Evolutionary conservation across 805 yeast genomes (phyloP).

Genomic region (Osmozyma mogii): DNA sequence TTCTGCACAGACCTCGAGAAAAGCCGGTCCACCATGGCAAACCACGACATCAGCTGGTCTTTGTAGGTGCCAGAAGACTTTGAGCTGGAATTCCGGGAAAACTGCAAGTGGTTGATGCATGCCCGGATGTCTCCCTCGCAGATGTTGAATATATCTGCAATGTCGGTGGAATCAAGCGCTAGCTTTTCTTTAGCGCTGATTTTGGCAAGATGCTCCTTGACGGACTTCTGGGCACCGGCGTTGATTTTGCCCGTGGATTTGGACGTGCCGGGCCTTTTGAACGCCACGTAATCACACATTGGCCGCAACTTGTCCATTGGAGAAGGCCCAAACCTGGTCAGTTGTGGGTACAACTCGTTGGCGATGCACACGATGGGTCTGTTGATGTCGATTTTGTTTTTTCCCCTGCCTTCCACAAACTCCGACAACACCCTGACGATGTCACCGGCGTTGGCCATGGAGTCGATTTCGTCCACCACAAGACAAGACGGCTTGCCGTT

Average conservation of each 20-base stretch:
- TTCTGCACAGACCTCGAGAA: constrained; percentile 46
- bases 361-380: constrained; percentile 92
- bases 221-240: constrained; percentile 22
- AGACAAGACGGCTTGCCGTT: constrained; percentile 73
- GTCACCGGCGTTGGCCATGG: constrained; percentile 28
- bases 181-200: constrained; percentile 48
- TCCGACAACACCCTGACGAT: constrained; percentile 47
- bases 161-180: constrained; percentile 36
- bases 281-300: constrained; percentile 61
- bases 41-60: constrained; percentile 65
- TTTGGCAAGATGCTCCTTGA: constrained; percentile 37
- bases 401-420: constrained; percentile 29
- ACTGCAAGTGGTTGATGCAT: constrained; percentile 77
- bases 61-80: constrained; percentile 28
- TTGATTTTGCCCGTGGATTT: constrained; percentile 33
- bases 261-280: constrained; percentile 49
- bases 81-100: constrained; percentile 22
- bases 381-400: constrained; percentile 32
- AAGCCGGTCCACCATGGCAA: constrained; percentile 48
- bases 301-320: constrained; percentile 70
- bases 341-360: constrained; percentile 66
- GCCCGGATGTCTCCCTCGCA: constrained; percentile 82
- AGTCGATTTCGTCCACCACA: constrained; percentile 82
- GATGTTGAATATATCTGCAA: constrained; percentile 59
- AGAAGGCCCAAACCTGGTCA: constrained; percentile 24